phyloP scores from a whole-genome alignment of 2,329 filamentous ascomycete species.

The Verticillium longisporum region DNA sequence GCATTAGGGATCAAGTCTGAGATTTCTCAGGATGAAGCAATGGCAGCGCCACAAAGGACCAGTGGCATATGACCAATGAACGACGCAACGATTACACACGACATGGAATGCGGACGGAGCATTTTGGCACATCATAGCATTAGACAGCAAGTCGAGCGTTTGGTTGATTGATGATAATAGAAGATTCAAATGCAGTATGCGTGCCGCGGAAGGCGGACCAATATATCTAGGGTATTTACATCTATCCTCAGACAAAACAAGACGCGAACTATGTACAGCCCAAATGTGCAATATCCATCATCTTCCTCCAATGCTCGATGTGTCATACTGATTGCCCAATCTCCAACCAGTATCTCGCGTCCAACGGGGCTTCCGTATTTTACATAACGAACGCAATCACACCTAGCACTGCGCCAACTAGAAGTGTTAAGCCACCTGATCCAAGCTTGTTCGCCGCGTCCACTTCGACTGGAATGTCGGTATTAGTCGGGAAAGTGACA shows the following conservation, averaged over 20 bases:
- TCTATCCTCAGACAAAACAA: background rate
- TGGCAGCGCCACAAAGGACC: no score
- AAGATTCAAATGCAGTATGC: background rate
- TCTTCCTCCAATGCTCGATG: background rate
- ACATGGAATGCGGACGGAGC: no score
- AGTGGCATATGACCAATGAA: no score
- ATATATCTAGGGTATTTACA: background rate
- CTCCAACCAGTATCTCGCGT: background rate
- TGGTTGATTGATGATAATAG: background rate
- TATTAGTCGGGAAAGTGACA: background rate
- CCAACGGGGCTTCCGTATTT: no score
- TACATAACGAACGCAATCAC: background rate
- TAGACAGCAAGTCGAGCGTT: no score
- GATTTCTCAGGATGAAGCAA: background rate
- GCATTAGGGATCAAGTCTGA: slow-evolving; percentile 10
- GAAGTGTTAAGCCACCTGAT: background rate
- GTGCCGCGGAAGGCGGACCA: background rate
- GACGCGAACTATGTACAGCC: background rate
- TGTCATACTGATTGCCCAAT: background rate
- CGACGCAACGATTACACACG: no score
- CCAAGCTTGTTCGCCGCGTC: background rate
- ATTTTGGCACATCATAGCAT: no score
- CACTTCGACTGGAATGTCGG: background rate
- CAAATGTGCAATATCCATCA: background rate
- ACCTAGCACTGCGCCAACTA: background rate